Base-by-base conservation (phyloP, 2,329 filamentous ascomycete genomes). In the Fonsecaea erecta region DNA sequence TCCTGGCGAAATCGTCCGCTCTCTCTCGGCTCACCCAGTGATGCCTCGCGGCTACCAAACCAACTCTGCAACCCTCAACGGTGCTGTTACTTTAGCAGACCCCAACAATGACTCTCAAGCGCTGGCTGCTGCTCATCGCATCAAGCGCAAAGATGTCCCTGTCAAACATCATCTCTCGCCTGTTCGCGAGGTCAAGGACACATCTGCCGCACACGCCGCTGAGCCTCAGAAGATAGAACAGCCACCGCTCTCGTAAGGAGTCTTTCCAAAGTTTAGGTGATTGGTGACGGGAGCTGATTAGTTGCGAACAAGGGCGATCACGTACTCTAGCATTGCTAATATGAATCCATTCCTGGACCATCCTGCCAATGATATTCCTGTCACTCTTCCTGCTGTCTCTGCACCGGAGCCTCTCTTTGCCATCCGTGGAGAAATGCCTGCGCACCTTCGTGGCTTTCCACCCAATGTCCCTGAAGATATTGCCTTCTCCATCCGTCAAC, bases 1-100 rank as follows among this genome's bases (percentile, higher is more conserved):
- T 28, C 69, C 69, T 28, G 54, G 35, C 26, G 68, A 68, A 14
- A 46, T 62, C 34, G 59, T 62, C 5, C 60, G 40, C 21, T 55
- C 62, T 18, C 26, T 60, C 12, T 57, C 52, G 26, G 21, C 52
- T 43, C 40, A 48, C 16, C 12, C 58, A 35, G 28, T 21, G 11
- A 32, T 60, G 4, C 24, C 26, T n/a, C 18, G 7, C 9, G n/a
- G 11, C 1, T 24, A 18, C 16, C 56, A 60, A 28, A 21, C 28
- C 35, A 11, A 34, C 21, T 52, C n/a, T 48, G 37, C 40, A 26
- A 60, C 18, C 21, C 16, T 43, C 40, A 51, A 46, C 18, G 14
- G 18, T 21, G 24, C 43, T 24, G 34, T 28, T 24, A 18, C 43
- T 37, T 35, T 30, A 28, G 46, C 46, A 26, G 46, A 40, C 2